Evolutionary conservation across 2,329 filamentous ascomycete species (phyloP).

Genomic region (Aspergillus ibericus): DNA sequence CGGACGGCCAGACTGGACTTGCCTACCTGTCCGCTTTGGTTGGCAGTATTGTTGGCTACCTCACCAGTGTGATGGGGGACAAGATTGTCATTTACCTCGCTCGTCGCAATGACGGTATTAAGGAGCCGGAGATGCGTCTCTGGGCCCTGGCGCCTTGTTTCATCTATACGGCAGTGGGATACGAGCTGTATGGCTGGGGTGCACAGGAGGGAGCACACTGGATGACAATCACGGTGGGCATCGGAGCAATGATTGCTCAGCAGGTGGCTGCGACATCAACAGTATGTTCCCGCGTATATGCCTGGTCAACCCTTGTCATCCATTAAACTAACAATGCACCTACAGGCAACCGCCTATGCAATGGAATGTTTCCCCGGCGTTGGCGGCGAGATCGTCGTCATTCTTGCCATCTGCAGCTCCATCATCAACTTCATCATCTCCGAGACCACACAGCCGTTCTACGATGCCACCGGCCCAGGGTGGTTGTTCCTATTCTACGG

Average conservation of each 20-base stretch:
- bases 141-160: constrained; percentile 1
- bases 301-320: background rate
- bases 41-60: background rate
- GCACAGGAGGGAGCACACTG: background rate
- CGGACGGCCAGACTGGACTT: background rate
- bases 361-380: background rate
- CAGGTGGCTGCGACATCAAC: background rate
- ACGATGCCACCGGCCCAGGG: background rate
- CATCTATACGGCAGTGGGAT: background rate
- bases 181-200: constrained; percentile 1
- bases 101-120: background rate
- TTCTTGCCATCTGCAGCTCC: background rate
- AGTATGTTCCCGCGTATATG: background rate
- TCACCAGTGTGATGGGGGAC: background rate
- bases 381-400: background rate
- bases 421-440: constrained; percentile 4
- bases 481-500: constrained; percentile 2
- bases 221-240: background rate
- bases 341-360: background rate
- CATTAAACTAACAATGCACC: background rate
- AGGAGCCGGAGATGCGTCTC: constrained; percentile 1
- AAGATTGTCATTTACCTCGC: background rate
- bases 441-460: constrained; percentile 1
- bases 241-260: background rate
- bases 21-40: background rate